A percentile compares a stretch with the other conserved stretches of the same genome.
Evolutionary conservation across 805 yeast genomes (phyloP).

Genomic region (Starmerella kuoi): DNA sequence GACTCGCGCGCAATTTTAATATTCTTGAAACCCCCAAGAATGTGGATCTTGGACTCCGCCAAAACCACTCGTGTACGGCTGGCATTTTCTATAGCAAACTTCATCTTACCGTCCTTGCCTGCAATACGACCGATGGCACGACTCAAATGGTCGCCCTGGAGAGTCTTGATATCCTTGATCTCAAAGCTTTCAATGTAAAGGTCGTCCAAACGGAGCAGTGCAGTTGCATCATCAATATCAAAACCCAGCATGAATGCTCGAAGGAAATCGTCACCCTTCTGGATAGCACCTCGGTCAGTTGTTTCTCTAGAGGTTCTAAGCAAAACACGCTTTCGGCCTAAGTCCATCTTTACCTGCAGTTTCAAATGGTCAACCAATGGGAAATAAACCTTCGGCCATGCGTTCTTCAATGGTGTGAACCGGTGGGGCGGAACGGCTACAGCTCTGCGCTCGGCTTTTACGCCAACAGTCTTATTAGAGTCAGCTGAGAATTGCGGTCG

Average conservation of each 20-base stretch:
- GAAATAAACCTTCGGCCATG: slow-evolving; percentile 90
- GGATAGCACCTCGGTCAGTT: slow-evolving; percentile 85
- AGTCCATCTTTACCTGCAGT: slow-evolving; percentile 90
- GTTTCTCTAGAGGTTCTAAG: slow-evolving; percentile 72
- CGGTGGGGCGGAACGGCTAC: slow-evolving; percentile 95
- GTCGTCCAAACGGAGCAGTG: slow-evolving; percentile 86
- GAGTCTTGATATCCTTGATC: slow-evolving; percentile 89
- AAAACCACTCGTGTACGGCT: slow-evolving; percentile 94
- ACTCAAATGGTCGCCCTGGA: slow-evolving; percentile 90
- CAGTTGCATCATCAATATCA: slow-evolving; percentile 94
- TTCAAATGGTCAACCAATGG: slow-evolving; percentile 92
- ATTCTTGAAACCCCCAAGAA: slow-evolving; percentile 92
- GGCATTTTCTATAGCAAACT: slow-evolving; percentile 96
- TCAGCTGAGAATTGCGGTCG: slow-evolving; percentile 80
- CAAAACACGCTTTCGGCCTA: slow-evolving; percentile 69
- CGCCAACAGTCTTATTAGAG: slow-evolving; percentile 46
- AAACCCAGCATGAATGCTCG: slow-evolving; percentile 93
- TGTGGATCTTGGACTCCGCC: slow-evolving; percentile 94
- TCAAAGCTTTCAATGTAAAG: slow-evolving; percentile 94
- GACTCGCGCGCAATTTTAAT: slow-evolving; percentile 98
- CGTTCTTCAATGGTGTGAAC: slow-evolving; percentile 80
- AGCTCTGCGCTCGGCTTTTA: slow-evolving; percentile 75
- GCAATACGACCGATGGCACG: slow-evolving; percentile 99
- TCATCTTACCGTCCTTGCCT: slow-evolving; percentile 98
- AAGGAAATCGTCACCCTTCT: slow-evolving; percentile 94